A percentile compares a stretch with the other conserved stretches of the same genome.
These are phyloP conservation scores for Antitrichia curtipendula DNA, from an alignment of 225 moss, liverwort and hornwort genomes.

Conservation along the genomic window DNA sequence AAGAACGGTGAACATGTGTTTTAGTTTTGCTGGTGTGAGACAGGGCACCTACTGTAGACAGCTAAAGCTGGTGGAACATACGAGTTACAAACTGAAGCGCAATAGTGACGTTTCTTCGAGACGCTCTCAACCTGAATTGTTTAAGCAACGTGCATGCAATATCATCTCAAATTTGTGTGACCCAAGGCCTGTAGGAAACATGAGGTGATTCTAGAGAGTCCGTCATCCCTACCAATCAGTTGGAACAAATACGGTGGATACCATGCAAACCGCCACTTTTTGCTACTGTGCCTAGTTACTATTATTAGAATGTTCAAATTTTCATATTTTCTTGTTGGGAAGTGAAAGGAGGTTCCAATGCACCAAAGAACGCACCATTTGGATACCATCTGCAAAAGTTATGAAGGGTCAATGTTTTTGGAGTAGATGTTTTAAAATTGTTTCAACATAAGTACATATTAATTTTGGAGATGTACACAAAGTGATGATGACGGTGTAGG, in stretches of 20 bases:
- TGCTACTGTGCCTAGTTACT: neutral
- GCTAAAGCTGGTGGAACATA: neutral
- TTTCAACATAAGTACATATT: neutral
- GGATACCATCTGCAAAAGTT: neutral
- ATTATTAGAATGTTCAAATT: neutral
- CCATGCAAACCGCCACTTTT: neutral
- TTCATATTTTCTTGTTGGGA: neutral
- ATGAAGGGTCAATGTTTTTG: neutral
- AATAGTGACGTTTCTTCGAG: neutral
- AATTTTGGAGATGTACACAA: fast-evolving
- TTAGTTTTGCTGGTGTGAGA: neutral
- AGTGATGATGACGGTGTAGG: neutral
- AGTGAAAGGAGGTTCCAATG: neutral
- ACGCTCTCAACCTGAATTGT: neutral
- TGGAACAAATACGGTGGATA: neutral
- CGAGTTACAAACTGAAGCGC: neutral
- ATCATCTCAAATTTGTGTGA: neutral
- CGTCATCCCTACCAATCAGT: neutral
- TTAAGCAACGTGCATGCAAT: neutral
- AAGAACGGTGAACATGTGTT: neutral
- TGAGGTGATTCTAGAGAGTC: neutral
- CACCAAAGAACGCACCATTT: neutral
- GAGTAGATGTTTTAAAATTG: neutral
- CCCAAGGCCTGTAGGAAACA: neutral
- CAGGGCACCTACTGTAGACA: neutral